Percentiles rank a stretch among this genome's conserved stretches.
Conservation (phyloP, 805 yeast species). For the Wickerhamiella australiensis region DNA sequence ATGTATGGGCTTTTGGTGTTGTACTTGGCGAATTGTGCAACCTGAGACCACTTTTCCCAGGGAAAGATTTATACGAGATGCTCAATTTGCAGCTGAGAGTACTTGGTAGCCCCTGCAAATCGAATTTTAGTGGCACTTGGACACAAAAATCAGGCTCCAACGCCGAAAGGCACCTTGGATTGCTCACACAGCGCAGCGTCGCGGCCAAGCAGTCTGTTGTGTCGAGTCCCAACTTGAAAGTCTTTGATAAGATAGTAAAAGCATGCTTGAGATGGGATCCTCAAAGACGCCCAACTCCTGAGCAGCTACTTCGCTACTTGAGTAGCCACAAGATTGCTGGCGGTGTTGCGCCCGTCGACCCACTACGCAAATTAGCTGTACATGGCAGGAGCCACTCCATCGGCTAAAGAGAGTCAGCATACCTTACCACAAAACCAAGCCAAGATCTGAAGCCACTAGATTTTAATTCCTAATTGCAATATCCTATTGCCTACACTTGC, state of each 20-base stretch:
- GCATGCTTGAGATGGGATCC: slow-evolving; percentile 9
- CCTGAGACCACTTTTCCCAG: slow-evolving; percentile 74
- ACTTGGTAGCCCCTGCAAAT: slow-evolving; percentile 54
- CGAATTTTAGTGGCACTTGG: slow-evolving; percentile 3
- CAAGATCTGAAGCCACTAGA: too few species aligned
- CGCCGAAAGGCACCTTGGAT: background rate
- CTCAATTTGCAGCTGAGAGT: slow-evolving; percentile 51
- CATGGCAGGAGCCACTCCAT: background rate
- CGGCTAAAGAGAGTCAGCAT: too few species aligned
- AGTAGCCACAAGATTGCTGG: background rate
- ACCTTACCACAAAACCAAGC: too few species aligned
- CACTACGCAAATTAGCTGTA: background rate
- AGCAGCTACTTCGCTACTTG: slow-evolving; percentile 5
- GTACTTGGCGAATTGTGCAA: slow-evolving; percentile 78
- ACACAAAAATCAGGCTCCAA: background rate
- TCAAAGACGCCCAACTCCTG: slow-evolving; percentile 5
- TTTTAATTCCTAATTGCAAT: too few species aligned
- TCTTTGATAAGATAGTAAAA: slow-evolving; percentile 1
- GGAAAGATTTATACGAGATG: slow-evolving; percentile 68
- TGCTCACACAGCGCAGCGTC: background rate
- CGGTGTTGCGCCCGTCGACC: background rate
- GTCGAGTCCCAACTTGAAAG: background rate
- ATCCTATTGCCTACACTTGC: too few species aligned
- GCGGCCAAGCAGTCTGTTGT: background rate
- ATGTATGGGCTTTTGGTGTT: slow-evolving; percentile 87